phyloP scores from a whole-genome alignment of 2,329 filamentous ascomycete genomes.

The Cladosporium sp. region DNA sequence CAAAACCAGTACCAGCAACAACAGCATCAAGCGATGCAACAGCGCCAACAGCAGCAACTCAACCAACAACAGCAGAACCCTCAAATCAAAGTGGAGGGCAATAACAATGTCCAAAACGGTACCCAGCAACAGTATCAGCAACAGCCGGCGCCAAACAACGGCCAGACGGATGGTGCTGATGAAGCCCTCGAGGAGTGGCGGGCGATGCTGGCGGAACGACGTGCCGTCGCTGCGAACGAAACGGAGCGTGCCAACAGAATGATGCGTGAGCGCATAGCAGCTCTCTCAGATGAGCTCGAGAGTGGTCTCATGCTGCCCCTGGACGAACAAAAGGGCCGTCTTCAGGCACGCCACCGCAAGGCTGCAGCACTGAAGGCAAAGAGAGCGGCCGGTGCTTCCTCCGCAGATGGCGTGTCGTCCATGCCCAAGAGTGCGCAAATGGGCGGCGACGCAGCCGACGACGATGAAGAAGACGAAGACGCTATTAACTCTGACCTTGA shows the following conservation, averaged over 20 bases:
- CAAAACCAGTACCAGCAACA: constrained; percentile 22
- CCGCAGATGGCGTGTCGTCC: not conserved
- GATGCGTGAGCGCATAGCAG: constrained; percentile 64
- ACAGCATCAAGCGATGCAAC: constrained; percentile 35
- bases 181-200: constrained; percentile 54
- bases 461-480: constrained; percentile 67
- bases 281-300: constrained; percentile 64
- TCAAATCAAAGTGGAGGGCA: constrained; percentile 33
- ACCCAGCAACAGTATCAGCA: constrained; percentile 33
- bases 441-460: constrained; percentile 56
- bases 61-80: constrained; percentile 29
- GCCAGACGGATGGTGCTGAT: constrained; percentile 30
- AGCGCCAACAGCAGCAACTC: constrained; percentile 33
- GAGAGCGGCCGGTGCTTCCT: not conserved
- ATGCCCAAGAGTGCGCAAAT: constrained; percentile 37
- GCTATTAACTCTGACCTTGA: constrained; percentile 98
- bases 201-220: constrained; percentile 57
- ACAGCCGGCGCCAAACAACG: constrained; percentile 38
- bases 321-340: constrained; percentile 38
- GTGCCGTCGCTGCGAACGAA: constrained; percentile 49
- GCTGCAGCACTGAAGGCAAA: constrained; percentile 6
- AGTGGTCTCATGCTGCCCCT: constrained; percentile 74
- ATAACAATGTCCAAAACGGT: constrained; percentile 22
- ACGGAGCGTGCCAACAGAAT: constrained; percentile 60
- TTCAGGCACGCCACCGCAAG: constrained; percentile 5